A percentile compares a stretch with the other conserved stretches of the same genome.
These are phyloP conservation scores for Rosellinia necatrix DNA, from an alignment of 2,329 filamentous ascomycete species.

Conservation along the genomic window DNA sequence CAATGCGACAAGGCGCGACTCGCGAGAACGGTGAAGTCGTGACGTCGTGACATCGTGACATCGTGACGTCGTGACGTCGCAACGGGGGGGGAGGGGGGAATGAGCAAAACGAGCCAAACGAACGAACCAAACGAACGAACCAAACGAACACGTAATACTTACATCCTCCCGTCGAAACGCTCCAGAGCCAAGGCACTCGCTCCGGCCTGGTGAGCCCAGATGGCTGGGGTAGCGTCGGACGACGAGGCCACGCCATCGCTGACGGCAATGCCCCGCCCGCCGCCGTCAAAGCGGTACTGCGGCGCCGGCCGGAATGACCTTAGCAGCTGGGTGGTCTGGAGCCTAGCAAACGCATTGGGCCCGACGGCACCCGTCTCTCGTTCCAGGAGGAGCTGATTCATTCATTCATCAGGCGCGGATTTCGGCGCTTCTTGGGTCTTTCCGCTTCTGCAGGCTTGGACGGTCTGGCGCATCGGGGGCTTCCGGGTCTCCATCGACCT, in stretches of 20 bases:
- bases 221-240: conserved; percentile 42
- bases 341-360: conserved; percentile 66
- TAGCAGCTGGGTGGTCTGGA: conserved; percentile 68
- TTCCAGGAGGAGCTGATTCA: conserved; percentile 77
- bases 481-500: neutral
- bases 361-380: conserved; percentile 72
- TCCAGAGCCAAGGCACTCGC: conserved; percentile 82
- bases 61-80: too few species aligned
- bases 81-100: neutral
- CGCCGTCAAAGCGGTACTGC: conserved; percentile 72
- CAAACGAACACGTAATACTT: too few species aligned
- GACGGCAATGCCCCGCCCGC: conserved; percentile 46
- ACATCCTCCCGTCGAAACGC: conserved; percentile 78
- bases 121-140: too few species aligned
- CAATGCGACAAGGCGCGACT: neutral
- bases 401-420: conserved; percentile 67
- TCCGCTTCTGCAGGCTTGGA: too few species aligned
- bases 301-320: conserved; percentile 71
- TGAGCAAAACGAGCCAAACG: neutral
- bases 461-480: neutral
- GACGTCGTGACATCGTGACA: too few species aligned
- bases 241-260: conserved; percentile 34
- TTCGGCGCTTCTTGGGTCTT: conserved; percentile 5
- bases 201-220: conserved; percentile 75
- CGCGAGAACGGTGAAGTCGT: too few species aligned